Evolutionary conservation across 2,329 filamentous ascomycete genomes (phyloP), one percentile per base, ranked within the genome.

Genomic region (Arthrinium phaeospermum): DNA sequence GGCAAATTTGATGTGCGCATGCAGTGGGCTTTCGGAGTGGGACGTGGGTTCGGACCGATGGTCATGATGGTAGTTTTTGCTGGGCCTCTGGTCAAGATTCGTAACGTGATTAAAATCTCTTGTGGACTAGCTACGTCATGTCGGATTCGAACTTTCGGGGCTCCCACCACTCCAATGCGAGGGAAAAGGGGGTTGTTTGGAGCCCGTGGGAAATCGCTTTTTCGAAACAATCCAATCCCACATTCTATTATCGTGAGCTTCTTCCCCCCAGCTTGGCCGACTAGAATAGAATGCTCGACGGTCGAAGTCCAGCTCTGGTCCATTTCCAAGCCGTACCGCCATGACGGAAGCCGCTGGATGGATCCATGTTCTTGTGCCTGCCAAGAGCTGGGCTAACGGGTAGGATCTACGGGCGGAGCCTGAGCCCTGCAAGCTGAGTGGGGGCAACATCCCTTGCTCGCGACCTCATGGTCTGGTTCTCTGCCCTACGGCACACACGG

Each of bases 351-450:
- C 16, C 30, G 12, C 12, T 37, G 53, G 53, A n/a, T 34, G 53
- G 53, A n/a, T 34, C 53, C 53, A 61, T 61, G 57, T 13, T 13
- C 34, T 30, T n/a, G 57, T 64, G 57, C 57, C 57, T 64, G 57
- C 57, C 57, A 64, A 64, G 57, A 64, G 19, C 19, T 14, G 30
- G 53, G 34, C 57, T 64, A 64, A 64, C 53, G 53, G 57, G 57
- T 30, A 41, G 19, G 57, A 64, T 64, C 57, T 41, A 64, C 57
- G 30, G 12, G 53, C 27, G 27, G 30, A 61, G 53, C 53, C 53
- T 61, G 53, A 34, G 8, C 16, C 30, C 37, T 61, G 53, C 30
- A 61, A 19, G 30, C 12, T 22, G 13, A 30, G 57, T 64, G 57
- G 57, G 19, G 53, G 46, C 14, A 22, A 19, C 51, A 1, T 37